Evolutionary conservation across 345 rosid genomes (phyloP), one percentile per base, ranked within the genome.

Genomic region (Citrus medica): DNA sequence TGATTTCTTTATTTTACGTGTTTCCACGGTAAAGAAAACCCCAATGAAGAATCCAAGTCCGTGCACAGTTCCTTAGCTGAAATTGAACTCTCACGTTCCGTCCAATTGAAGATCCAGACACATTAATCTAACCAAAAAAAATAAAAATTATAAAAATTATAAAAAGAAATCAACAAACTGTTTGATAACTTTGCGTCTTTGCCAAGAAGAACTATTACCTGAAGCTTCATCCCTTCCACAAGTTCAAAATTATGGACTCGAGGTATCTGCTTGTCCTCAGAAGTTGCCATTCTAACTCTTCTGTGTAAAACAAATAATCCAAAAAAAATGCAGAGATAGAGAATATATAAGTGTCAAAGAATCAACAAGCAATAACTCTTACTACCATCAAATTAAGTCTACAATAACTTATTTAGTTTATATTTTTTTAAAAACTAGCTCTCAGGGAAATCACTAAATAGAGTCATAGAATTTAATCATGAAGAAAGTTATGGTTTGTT

Each of bases 41-140:
- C 94, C 92, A 87, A 76, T 86, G 91, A 78, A 90, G 90, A 84
- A 90, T 78, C 89, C 92, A 90, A 78, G 87, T 80, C 81, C 84
- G 83, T 35, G 65, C 64, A 80, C 92, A 86, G 78, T 89, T 86
- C 78, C 79, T 87, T 28, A 88, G 88, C 78, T 82, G 92, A 82
- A 88, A 83, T 78, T 87, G 89, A 83, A 85, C 89, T 79, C 90
- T 90, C 42, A 82, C 91, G 74, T 87, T 83, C 74, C 70, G 84
- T 67, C 84, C 83, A 81, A 32, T 77, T 33, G 85, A 83, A 78
- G 78, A 82, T 19, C 90, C 88, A 66, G 83, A 83, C 46, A 88
- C 83, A 79, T 82, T 83, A 83, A 80, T 86, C 94, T 90, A 66
- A 65, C 38, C 2, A 38, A 38, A 9, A 38, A 38, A 7, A 1